Evolutionary conservation across 2,329 filamentous ascomycete species (phyloP).

Genomic region (Chalara sp.): DNA sequence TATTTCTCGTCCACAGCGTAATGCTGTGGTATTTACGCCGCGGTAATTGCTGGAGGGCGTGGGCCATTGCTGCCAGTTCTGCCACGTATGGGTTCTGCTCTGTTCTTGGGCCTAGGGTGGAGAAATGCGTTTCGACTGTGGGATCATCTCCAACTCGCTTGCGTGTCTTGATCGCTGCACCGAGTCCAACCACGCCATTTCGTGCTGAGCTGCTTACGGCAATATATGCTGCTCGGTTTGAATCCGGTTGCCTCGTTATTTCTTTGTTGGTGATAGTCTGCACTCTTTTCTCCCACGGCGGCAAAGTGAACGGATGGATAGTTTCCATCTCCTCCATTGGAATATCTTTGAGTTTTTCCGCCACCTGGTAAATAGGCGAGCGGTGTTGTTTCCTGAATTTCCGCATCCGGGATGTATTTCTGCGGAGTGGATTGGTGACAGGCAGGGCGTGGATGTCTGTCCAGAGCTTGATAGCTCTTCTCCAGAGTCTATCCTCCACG

Average conservation of each 20-base stretch:
- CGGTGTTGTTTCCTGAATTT: no score
- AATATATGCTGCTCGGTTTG: background rate
- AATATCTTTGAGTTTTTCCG: conserved; percentile 2
- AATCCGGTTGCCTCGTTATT: background rate
- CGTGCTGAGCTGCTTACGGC: background rate
- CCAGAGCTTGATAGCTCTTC: conserved; percentile 6
- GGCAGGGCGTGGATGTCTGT: conserved; percentile 16
- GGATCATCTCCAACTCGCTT: background rate
- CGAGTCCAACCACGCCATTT: background rate
- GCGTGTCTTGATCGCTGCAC: background rate
- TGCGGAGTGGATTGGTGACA: conserved; percentile 14
- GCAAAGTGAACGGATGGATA: conserved; percentile 1
- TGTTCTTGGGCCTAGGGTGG: background rate
- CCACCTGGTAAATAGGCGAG: conserved; percentile 4
- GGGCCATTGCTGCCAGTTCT: background rate
- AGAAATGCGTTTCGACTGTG: background rate
- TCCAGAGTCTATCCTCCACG: conserved; percentile 15
- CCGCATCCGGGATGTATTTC: no score
- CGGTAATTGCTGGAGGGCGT: background rate
- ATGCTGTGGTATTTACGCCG: background rate
- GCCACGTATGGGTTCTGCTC: background rate
- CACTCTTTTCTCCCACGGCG: conserved; percentile 1
- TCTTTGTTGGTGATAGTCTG: background rate
- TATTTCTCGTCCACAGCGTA: background rate
- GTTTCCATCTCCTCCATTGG: conserved; percentile 4